Base-by-base conservation (phyloP, 306 rosid genomes). In the Corylus americana region DNA sequence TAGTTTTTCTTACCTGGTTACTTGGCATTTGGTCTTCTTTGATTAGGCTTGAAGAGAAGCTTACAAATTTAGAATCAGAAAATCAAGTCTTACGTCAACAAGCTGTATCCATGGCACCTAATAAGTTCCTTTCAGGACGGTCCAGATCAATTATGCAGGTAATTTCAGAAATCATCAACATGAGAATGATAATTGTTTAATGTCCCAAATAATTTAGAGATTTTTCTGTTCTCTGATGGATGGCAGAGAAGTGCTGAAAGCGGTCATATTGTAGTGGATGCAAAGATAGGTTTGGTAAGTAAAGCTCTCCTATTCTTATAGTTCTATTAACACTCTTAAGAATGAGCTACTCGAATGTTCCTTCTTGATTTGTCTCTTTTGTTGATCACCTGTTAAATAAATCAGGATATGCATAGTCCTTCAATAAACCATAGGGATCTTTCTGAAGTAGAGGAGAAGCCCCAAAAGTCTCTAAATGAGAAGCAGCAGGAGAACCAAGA, bases 81-180 rank as follows among this genome's bases (percentile, higher is more conserved):
- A 93, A 91, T 75, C 91, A 90, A 70, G 98, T 93, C 82, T 86
- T 93, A 45, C 97, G 98, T 45, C 98, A 93, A 79, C 98, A 93
- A 89, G 91, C 98, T 48, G 87, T 93, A 80, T 91, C 98, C 76
- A 93, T 93, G 90, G 88, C 98, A 68, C 98, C 98, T 44, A 93
- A 84, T 77, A 93, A 93, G 86, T 89, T 91, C 88, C 93, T 84
- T 68, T 84, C 94, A 42, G 94, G 92, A 79, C 92, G 96, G 74
- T 84, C 98, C 18, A 88, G 98, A 83, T 93, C 98, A 74, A 87
- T 78, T 78, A 82, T 93, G 76, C 97, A 91, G 94, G 98, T 91
- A 84, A 78, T 59, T 77, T 72, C 70, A 6, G 35, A 53, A 72
- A 74, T 59, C 79, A 78, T 50, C 70, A 48, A 71, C 55, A 20